Evolutionary conservation across 1,139 yeast genomes (phyloP), one percentile per base, ranked within the genome.

Genomic region (Diutina sp.): DNA sequence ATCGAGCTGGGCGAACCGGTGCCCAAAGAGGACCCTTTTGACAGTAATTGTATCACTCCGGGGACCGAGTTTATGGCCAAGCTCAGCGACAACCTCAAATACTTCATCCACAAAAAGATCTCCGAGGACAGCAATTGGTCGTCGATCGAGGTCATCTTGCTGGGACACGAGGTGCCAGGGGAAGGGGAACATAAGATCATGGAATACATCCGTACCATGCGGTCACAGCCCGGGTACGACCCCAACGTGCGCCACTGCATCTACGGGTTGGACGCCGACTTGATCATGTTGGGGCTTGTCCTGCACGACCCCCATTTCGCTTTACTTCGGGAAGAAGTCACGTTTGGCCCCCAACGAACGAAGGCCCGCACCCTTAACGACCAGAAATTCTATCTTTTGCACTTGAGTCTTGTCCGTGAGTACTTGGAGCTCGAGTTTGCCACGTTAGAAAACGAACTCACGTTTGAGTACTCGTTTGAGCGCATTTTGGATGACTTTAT

Each of bases 401-500:
- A 95, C 67, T 84, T 91, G 28, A 90, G 85, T 63, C 87, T 91
- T 2, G 72, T 95, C 59, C 75, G 99, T 60, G 98, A 95, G 65
- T 95, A 95, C 65, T 76, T 95, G 58, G 89, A 85, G 57, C 82
- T 88, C 11, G 99, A 95, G 69, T 76, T 95, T 57, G 77, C 74
- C 59, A 82, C 87, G 35, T 90, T 91, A 1, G 77, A 85, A 54
- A 68, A 86, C 38, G 29, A 51, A 18, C 41, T 35, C 25, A 79
- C 90, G 0, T 86, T 88, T 64, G 80, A 84, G 18, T 90, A 87
- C 70, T 97, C 93, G 67, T 71, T 90, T 59, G 99, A 95, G 71
- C 78, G 99, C 58, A 97, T 98, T 2, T 85, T 95, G 60, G 99
- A 95, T 68, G 99, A 95, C 72, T 95, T 99, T 99, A 91, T 95